Percentiles rank a stretch among this genome's conserved stretches.
phyloP scores from a whole-genome alignment of 257 asterid species.

The Perilla frutescens region DNA sequence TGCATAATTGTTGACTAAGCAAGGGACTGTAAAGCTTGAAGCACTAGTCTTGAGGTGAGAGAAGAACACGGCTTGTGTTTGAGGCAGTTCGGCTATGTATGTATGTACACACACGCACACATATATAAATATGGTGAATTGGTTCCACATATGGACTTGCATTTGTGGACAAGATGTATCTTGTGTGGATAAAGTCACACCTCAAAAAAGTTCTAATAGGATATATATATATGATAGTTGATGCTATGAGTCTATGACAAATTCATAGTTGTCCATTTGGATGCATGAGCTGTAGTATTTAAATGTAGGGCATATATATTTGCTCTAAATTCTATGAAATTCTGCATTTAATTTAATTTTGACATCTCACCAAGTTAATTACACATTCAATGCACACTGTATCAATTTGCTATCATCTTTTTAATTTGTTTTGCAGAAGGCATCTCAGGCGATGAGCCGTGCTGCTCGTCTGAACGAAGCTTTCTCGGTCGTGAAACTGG shows the following conservation, averaged over 20 bases:
- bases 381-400: background rate
- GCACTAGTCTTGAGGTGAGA: background rate
- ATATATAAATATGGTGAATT: background rate
- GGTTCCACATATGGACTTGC: constrained; percentile 29
- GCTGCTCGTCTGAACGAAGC: constrained; percentile 96
- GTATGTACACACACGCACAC: background rate
- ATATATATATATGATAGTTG: constrained; percentile 36
- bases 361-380: constrained; percentile 18
- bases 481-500: constrained; percentile 87
- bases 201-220: constrained; percentile 16
- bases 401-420: constrained; percentile 15
- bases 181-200: constrained; percentile 30
- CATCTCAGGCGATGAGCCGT: constrained; percentile 86
- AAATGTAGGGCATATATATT: constrained; percentile 16
- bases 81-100: constrained; percentile 12
- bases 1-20: background rate
- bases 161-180: constrained; percentile 32
- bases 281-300: constrained; percentile 24
- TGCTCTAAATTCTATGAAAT: background rate
- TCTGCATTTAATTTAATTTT: background rate
- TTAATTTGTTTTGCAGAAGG: constrained; percentile 63
- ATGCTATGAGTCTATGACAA: constrained; percentile 35
- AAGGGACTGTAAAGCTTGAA: background rate
- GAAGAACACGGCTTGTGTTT: background rate
- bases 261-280: constrained; percentile 13